Evolutionary conservation across 2,329 filamentous ascomycete genomes (phyloP).

Genomic region (Taxawa tesnikishii): DNA sequence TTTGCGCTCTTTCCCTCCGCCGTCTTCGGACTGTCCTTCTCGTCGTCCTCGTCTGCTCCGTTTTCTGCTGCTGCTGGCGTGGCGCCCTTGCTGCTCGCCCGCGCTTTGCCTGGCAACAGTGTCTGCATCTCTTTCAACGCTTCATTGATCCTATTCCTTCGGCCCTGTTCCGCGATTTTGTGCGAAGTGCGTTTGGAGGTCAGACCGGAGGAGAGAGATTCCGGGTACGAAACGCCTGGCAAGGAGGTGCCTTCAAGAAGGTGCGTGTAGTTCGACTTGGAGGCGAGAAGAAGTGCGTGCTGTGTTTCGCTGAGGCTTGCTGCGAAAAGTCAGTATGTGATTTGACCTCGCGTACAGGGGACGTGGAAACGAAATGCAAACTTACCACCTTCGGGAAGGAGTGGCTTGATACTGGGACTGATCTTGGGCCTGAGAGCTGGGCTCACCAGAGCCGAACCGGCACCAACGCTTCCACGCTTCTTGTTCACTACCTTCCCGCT

Average conservation of each 20-base stretch:
- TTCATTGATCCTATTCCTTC: conserved; percentile 88
- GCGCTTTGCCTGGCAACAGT: conserved; percentile 54
- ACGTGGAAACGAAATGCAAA: conserved; percentile 9
- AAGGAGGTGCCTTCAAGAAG: conserved; percentile 87
- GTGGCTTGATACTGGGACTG: conserved; percentile 85
- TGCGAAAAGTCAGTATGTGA: conserved; percentile 11
- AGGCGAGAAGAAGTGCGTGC: conserved; percentile 66
- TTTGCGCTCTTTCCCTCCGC: conserved; percentile 44
- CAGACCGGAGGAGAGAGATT: conserved; percentile 80
- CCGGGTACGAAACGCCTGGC: conserved; percentile 72
- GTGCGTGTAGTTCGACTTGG: conserved; percentile 97
- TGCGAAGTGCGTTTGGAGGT: conserved; percentile 95
- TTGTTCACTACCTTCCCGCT: conserved; percentile 35
- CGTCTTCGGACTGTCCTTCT: conserved; percentile 20
- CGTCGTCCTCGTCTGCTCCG: conserved; percentile 31
- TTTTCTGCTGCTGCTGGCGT: conserved; percentile 32
- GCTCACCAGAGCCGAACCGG: conserved; percentile 61
- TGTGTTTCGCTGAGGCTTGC: conserved; percentile 41
- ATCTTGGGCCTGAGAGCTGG: conserved; percentile 81
- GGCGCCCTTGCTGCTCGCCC: conserved; percentile 22
- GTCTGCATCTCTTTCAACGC: conserved; percentile 85
- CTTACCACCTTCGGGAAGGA: conserved; percentile 60
- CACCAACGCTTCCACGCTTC: conserved; percentile 50
- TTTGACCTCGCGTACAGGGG: too few relatives aligned
- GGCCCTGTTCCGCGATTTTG: conserved; percentile 94